A percentile compares a stretch with the other conserved stretches of the same genome.
Evolutionary conservation across 495 filamentous ascomycete genomes (phyloP).

Genomic region (Penicillium crystallinum): DNA sequence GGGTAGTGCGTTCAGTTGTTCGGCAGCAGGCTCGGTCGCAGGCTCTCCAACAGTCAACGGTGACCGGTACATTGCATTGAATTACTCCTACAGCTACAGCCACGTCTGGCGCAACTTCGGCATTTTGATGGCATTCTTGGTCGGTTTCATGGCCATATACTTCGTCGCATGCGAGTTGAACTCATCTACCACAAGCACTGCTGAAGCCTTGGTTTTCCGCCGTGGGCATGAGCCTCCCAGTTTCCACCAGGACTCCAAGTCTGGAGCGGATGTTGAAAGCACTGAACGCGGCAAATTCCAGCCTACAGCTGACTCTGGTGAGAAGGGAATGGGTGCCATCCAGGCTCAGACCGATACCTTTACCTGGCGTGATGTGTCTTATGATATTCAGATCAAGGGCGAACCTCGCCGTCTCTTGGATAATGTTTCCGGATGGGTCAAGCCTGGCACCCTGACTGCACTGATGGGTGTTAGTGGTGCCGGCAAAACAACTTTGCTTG

Average conservation of each 20-base stretch:
- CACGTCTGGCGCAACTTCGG: slow-evolving; percentile 65
- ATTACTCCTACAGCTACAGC: slow-evolving; percentile 47
- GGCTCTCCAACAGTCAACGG: slow-evolving; percentile 46
- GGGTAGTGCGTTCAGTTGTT: slow-evolving; percentile 37
- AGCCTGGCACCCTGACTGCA: slow-evolving; percentile 62
- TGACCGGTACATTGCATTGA: slow-evolving; percentile 42
- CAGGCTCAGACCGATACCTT: slow-evolving; percentile 54
- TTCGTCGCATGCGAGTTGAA: slow-evolving; percentile 37
- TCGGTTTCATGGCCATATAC: slow-evolving; percentile 50
- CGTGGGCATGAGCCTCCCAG: slow-evolving; percentile 24
- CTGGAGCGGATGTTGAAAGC: slow-evolving; percentile 36
- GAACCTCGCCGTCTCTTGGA: slow-evolving; percentile 55
- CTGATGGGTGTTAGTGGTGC: slow-evolving; percentile 61
- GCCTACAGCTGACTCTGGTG: slow-evolving; percentile 23
- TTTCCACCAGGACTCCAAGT: slow-evolving; percentile 35
- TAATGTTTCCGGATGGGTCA: slow-evolving; percentile 63
- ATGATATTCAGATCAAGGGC: slow-evolving; percentile 59
- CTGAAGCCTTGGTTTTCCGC: slow-evolving; percentile 33
- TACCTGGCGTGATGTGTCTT: slow-evolving; percentile 69
- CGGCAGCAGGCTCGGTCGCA: slow-evolving; percentile 43
- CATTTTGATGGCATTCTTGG: slow-evolving; percentile 56
- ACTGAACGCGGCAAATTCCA: slow-evolving; percentile 12
- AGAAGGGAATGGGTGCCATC: slow-evolving; percentile 34
- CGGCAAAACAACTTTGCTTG: slow-evolving; percentile 62
- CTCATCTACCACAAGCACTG: slow-evolving; percentile 26